These are phyloP conservation scores for Pleurotus tuoliensis DNA, from an alignment of 768 basidiomycete genomes.

Conservation along the genomic window DNA sequence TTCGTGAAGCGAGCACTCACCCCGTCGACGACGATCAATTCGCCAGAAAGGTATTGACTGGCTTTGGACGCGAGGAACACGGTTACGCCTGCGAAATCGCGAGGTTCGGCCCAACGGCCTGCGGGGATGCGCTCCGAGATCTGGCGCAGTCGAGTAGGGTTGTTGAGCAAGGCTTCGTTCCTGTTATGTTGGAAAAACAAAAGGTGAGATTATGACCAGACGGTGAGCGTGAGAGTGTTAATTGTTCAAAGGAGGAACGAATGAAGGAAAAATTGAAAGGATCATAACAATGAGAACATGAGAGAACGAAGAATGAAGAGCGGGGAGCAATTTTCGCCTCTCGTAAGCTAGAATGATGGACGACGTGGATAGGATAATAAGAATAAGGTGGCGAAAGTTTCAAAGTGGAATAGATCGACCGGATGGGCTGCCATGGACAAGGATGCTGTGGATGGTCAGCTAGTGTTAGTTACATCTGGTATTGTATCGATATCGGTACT, in stretches of 20 bases:
- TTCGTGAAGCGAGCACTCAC: conserved; percentile 29
- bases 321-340: too few relatives aligned
- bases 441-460: too few relatives aligned
- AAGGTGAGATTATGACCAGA: too few relatives aligned
- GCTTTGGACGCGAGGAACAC: conserved; percentile 69
- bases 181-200: conserved; percentile 18
- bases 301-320: conserved; percentile 4
- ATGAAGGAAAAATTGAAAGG: conserved; percentile 1
- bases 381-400: too few relatives aligned
- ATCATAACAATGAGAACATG: conserved; percentile 1
- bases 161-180: conserved; percentile 46
- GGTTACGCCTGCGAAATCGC: conserved; percentile 70
- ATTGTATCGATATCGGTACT: too few relatives aligned
- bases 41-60: conserved; percentile 71
- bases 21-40: conserved; percentile 68
- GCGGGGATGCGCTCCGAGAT: conserved; percentile 74
- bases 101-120: conserved; percentile 66
- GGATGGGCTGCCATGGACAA: too few relatives aligned
- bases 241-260: conserved; percentile 1
- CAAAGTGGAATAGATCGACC: too few relatives aligned
- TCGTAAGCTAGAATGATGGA: too few relatives aligned
- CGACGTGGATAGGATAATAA: too few relatives aligned
- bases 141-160: conserved; percentile 64
- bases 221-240: too few relatives aligned
- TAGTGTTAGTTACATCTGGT: too few relatives aligned